These are phyloP conservation scores for Mortierella sp. DNA, from an alignment of 371 early-diverging fungal genomes.

Conservation along the genomic window DNA sequence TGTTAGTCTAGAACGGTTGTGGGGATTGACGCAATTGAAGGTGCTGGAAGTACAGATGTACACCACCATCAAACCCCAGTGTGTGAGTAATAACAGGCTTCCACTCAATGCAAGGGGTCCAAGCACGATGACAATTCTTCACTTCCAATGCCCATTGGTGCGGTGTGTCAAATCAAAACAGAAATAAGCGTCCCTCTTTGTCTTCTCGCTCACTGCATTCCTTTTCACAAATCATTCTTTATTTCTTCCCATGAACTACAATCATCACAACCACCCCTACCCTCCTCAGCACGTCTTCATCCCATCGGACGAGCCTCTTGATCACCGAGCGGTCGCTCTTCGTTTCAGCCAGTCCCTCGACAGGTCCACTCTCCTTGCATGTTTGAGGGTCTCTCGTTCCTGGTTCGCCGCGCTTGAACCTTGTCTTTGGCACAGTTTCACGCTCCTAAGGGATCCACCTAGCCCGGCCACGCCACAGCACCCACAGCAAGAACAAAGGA, in stretches of 20 bases:
- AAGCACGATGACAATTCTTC: not conserved
- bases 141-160: not conserved
- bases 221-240: not conserved
- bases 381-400: constrained; percentile 13
- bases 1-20: not conserved
- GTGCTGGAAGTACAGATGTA: not conserved
- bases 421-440: constrained; percentile 26
- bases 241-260: not conserved
- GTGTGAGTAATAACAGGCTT: not conserved
- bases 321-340: not conserved
- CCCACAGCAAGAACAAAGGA: not conserved
- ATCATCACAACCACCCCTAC: not conserved
- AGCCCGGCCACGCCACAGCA: not conserved
- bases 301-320: not conserved
- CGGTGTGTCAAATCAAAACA: not conserved
- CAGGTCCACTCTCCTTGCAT: not conserved
- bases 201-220: not conserved
- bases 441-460: constrained; percentile 11
- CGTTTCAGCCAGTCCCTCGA: constrained; percentile 2
- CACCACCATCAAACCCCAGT: not conserved
- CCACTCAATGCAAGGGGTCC: too few relatives aligned
- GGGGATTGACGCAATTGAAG: not conserved
- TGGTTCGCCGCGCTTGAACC: constrained; percentile 21
- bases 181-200: not conserved
- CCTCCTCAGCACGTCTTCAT: not conserved